Evolutionary conservation across 202 grass and related monocot species (phyloP), one percentile per base, ranked within the genome.

Genomic region (Hordeum pubiflorum): DNA sequence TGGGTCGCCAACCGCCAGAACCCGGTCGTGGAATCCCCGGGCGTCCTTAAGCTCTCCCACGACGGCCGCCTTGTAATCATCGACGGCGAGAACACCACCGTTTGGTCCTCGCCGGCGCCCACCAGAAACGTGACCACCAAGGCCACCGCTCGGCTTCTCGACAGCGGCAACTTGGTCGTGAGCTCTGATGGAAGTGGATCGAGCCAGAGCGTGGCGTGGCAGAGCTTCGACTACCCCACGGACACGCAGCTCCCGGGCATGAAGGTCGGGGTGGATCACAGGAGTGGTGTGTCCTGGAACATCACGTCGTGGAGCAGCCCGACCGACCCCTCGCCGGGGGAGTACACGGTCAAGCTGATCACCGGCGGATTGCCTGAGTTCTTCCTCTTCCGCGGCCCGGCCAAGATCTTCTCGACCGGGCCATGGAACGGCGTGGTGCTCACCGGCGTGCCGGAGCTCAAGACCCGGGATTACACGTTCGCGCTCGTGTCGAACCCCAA

Each of bases 151-250:
- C 83, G 10, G 52, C 82, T 97, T 6, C 76, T 58, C 3, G 86
- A 93, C 64, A 60, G 0, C 31, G 92, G 89, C 58, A 94, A 94
- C 79, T 24, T 94, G 43, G 69, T 91, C 9, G 33, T 94, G 8
- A 72, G 79, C 63, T 58, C 72, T 22, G 75, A 81, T 1, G 60
- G 74, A 1, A 83, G 56, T 48, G 27, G 39, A 6, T 37, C 67
- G 1, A 48, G 15, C 0, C 6, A 12, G 0, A 75, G 80, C 69
- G 72, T 84, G 66, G 75, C 80, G 20, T 93, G 89, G 89, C 93
- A 97, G 86, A 91, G 86, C 84, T 97, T 91, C 72, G 89, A 93
- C 84, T 78, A 91, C 83, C 94, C 94, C 23, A 84, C 91, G 9
- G 89, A 93, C 73, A 86, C 89, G 32, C 79, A 89, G 36, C 85